Conservation (phyloP, 352 stramenopile genomes). For the Pythium rishiriense region DNA sequence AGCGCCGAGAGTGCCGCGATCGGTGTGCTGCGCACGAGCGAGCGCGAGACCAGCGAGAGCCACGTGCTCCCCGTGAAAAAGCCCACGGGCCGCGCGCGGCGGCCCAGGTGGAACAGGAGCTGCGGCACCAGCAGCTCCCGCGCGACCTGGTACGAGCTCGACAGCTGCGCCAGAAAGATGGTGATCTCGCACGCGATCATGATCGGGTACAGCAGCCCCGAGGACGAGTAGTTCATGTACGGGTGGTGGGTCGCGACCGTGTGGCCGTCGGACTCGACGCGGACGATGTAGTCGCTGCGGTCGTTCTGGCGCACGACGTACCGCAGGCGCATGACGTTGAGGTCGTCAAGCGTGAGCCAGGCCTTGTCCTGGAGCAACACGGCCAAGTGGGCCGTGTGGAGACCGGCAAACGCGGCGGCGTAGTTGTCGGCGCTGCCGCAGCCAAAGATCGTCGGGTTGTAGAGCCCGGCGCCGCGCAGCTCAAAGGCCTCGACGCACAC, state of each 20-base stretch:
- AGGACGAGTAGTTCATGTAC: slow-evolving; percentile 23
- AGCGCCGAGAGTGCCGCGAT: slow-evolving; percentile 2
- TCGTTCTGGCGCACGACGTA: background rate
- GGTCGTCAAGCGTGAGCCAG: too few species aligned
- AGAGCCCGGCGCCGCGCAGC: too few species aligned
- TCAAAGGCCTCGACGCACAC: too few species aligned
- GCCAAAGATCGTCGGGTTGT: too few species aligned
- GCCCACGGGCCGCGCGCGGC: background rate
- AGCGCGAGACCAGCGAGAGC: slow-evolving; percentile 19
- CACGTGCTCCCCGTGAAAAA: slow-evolving; percentile 12
- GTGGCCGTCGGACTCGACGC: too few species aligned
- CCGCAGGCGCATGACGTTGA: background rate
- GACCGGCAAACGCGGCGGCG: too few species aligned
- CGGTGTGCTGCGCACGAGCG: slow-evolving; percentile 12
- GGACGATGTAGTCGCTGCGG: slow-evolving; percentile 2
- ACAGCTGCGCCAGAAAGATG: background rate
- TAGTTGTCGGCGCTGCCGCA: too few species aligned
- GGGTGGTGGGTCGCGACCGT: background rate
- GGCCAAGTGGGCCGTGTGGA: too few species aligned
- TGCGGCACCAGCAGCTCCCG: slow-evolving; percentile 6
- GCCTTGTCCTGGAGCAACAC: too few species aligned
- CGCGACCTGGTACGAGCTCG: slow-evolving; percentile 3
- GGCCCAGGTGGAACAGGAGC: slow-evolving; percentile 9
- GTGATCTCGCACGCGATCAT: slow-evolving; percentile 12
- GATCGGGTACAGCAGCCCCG: slow-evolving; percentile 9